Evolutionary conservation across 176 grass and related monocot species (phyloP), one percentile per base, ranked within the genome.

Genomic region (Cenchrus fungigraminus): DNA sequence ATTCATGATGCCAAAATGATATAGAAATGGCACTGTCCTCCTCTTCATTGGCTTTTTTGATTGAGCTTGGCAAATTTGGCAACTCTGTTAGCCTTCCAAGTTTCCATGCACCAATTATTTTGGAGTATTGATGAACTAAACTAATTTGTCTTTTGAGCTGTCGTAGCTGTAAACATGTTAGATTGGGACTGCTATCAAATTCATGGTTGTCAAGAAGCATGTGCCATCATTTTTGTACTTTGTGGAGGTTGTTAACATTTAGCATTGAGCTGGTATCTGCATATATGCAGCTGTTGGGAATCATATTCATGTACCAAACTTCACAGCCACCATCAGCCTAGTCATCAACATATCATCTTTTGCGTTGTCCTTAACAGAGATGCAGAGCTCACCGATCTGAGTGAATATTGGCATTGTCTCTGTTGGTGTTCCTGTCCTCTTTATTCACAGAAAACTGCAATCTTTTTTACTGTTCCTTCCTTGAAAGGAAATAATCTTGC

Each of bases 231-330:
- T 51, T 43, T 70, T 52, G 44, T 43, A 10, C 34, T n/a, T 68
- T 29, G 51, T 60, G 71, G 62, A 45, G 29, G n/a, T 71, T 83
- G 64, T 82, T 82, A 65, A 55, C 71, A 87, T 81, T 28, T 79
- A 57, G 79, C 52, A 55, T 20, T 74, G 34, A 60, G 65, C 56
- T 86, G 65, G 19, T 51, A 43, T 19, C 12, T 53, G 12, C 49
- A 29, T 52, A 73, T 73, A 1, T 74, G 4, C 42, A 56, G 59
- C 34, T 49, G 58, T 65, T 86, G 56, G 67, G 57, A 25, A 51
- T 42, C 56, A 80, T 86, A 81, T 81, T 68, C 51, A 43, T 14
- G 22, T 70, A 54, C 43, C 68, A 74, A 82, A 59, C 50, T 68
- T 77, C 1, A 61, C 5, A 42, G 63, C 29, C 28, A 73, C 4